Base-by-base conservation (phyloP, 169 alveolate species). In the Plasmodium vivax region DNA sequence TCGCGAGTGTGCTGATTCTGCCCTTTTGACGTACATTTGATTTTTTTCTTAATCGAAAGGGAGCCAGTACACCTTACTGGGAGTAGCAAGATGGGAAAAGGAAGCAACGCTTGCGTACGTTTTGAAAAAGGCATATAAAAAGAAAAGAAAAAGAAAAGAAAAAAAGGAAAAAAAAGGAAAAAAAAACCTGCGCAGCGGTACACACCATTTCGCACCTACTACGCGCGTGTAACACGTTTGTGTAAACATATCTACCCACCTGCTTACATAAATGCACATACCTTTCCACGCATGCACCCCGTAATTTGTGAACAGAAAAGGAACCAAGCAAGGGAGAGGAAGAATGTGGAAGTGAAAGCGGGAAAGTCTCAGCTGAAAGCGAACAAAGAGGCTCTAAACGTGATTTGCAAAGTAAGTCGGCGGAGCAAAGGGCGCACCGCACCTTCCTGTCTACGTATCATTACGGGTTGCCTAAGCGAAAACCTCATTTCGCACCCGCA, bases 271-370 rank as follows among this genome's bases (percentile, higher is more conserved):
- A 23, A 7, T 47, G 45, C 16, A 51, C 23, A 51, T 51, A 51
- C 62, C 32, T 30, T 83, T 27, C 68, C 72, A 68, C 27, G 14
- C 83, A 34, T 38, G 74, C 19, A 68, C 56, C 34, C 34, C 80
- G 38, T 34, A 16, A 30, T 30, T 41, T 80, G 14, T 56, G 36
- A 88, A 90, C 75, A 90, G 94, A 90, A 90, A 90, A 79, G 94
- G 72, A 90, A 90, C 75, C 94, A 90, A 81, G 94, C 94, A 62
- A 90, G 94, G 91, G 94, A 90, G 56, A 90, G 94, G 80, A 90
- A 90, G 83, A 90, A 80, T 80, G 94, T 90, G 43, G 94, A 90
- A 90, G 94, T 90, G 19, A 90, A 90, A 90, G 94, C 79, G 8
- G 94, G 91, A 14, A 90, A 90, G 83, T 90, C 94, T 80, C 94